phyloP scores from a whole-genome alignment of 345 rosid species.

The Stellera chamaejasme region DNA sequence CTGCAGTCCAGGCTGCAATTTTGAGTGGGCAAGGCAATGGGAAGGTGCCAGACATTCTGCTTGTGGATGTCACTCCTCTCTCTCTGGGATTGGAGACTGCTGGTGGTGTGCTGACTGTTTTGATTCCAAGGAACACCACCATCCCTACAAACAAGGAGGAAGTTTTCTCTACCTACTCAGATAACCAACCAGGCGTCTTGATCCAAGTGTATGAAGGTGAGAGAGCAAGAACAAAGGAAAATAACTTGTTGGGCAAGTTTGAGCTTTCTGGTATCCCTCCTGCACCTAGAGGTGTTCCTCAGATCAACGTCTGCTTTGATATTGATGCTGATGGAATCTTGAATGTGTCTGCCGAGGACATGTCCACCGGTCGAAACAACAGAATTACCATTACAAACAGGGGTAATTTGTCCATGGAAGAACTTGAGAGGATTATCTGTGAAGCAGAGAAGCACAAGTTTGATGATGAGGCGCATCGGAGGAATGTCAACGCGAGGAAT shows the following conservation, averaged over 20 bases:
- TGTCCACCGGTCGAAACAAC: constrained; percentile 66
- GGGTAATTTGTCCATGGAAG: constrained; percentile 65
- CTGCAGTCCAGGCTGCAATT: constrained; percentile 78
- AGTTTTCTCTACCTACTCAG: too few species aligned
- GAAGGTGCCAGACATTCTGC: constrained; percentile 61
- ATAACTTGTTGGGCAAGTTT: constrained; percentile 61
- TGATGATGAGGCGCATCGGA: constrained; percentile 67
- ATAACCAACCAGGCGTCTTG: too few species aligned
- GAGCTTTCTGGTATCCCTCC: constrained; percentile 78
- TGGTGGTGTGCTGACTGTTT: constrained; percentile 63
- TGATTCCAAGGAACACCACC: constrained; percentile 67
- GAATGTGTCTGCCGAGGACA: constrained; percentile 70
- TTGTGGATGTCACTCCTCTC: constrained; percentile 62
- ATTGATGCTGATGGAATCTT: constrained; percentile 73
- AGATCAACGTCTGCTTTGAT: constrained; percentile 69
- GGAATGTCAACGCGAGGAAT: constrained; percentile 59
- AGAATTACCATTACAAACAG: constrained; percentile 71
- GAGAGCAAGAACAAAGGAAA: constrained; percentile 67
- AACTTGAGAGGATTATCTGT: constrained; percentile 65
- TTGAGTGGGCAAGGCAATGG: constrained; percentile 72
- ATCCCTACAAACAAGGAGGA: too few species aligned
- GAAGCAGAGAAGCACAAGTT: constrained; percentile 77
- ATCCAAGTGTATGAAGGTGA: constrained; percentile 76
- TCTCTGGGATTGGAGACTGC: constrained; percentile 68
- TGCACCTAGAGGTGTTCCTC: constrained; percentile 73